phyloP scores from a whole-genome alignment of 2,329 filamentous ascomycete species.

The Clarireedia paspali region DNA sequence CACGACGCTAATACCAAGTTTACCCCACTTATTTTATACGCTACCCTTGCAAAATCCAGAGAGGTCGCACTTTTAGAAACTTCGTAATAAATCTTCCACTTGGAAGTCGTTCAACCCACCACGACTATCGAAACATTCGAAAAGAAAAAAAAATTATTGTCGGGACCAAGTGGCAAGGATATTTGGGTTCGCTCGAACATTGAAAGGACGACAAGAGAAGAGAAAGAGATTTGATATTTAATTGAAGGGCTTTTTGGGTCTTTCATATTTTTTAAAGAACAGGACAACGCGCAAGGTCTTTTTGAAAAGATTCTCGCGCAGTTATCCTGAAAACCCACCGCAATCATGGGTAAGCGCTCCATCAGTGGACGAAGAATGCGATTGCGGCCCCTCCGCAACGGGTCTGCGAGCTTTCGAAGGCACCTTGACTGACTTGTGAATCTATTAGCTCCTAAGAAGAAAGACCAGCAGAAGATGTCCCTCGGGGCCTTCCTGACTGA shows the following conservation, averaged over 20 bases:
- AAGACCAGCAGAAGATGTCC: constrained; percentile 91
- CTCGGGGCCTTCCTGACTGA: constrained; percentile 93
- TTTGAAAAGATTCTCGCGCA: constrained; percentile 33
- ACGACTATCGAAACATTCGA: constrained; percentile 5
- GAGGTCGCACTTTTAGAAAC: constrained; percentile 4
- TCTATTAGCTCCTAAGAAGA: constrained; percentile 73
- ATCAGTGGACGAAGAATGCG: constrained; percentile 9
- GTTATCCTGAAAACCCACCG: constrained; percentile 33
- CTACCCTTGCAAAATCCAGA: neutral
- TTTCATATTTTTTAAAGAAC: constrained; percentile 14
- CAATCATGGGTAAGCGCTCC: constrained; percentile 51
- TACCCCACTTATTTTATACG: neutral
- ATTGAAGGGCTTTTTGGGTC: constrained; percentile 18
- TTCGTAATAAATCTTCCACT: constrained; percentile 8
- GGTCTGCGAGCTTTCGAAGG: neutral
- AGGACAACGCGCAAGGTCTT: constrained; percentile 27
- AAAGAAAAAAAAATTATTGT: neutral
- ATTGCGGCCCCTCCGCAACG: neutral
- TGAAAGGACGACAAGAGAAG: neutral
- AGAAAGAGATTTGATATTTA: neutral
- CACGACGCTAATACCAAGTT: neutral
- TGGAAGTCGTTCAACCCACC: neutral
- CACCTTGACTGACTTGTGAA: constrained; percentile 35
- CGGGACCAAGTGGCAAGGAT: no score
- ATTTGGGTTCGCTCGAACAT: constrained; percentile 7